Percentiles rank a stretch among this genome's conserved stretches.
Conservation (phyloP, 345 rosid species). For the Boechera stricta region DNA sequence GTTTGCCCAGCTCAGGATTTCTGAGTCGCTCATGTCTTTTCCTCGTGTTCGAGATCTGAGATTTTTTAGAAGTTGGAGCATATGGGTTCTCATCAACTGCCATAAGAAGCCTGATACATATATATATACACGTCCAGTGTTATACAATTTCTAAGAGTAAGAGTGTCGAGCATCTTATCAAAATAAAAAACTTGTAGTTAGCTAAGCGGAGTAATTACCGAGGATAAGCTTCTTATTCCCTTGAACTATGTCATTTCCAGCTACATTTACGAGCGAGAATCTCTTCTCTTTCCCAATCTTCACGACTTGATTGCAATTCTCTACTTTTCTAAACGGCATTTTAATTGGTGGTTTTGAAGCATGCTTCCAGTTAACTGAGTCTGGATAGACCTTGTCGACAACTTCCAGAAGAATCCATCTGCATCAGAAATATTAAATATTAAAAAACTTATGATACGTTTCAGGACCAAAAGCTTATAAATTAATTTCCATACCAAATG, state of each 20-base stretch:
- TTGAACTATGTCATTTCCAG: slow-evolving; percentile 90
- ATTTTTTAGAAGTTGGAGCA: slow-evolving; percentile 92
- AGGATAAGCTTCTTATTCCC: slow-evolving; percentile 98
- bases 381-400: slow-evolving; percentile 84
- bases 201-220: slow-evolving; percentile 52
- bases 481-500: background rate
- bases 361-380: slow-evolving; percentile 93
- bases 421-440: slow-evolving; percentile 40
- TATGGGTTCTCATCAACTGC: slow-evolving; percentile 93
- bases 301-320: slow-evolving; percentile 94
- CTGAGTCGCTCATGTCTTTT: slow-evolving; percentile 76
- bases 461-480: slow-evolving; percentile 3
- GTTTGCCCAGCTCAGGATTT: slow-evolving; percentile 87
- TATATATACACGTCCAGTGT: background rate
- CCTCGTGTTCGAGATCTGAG: slow-evolving; percentile 79
- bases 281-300: slow-evolving; percentile 80
- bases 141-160: background rate
- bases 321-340: slow-evolving; percentile 96
- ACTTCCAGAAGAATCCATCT: slow-evolving; percentile 95
- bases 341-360: slow-evolving; percentile 95
- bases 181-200: background rate
- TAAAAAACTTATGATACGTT: background rate
- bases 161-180: slow-evolving; percentile 11
- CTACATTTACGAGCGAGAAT: slow-evolving; percentile 89
- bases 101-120: slow-evolving; percentile 82